Evolutionary conservation across 1,284 basidiomycete genomes (phyloP), one percentile per base, ranked within the genome.

Genomic region (Ceratobasidium sp.): DNA sequence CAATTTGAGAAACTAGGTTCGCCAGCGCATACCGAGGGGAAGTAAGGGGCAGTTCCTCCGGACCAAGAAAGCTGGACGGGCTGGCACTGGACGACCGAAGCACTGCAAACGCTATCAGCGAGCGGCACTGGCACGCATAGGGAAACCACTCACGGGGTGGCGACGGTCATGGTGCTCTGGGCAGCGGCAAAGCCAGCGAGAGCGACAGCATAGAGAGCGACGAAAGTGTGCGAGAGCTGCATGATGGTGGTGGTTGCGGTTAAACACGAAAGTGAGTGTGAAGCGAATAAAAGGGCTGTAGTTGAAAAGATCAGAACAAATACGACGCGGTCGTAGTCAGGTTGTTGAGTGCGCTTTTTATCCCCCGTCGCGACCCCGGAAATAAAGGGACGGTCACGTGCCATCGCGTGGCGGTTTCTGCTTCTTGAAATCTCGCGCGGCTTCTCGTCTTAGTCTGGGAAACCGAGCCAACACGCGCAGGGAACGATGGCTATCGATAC

Each of bases 41-140:
- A 75, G 57, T 73, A 73, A 9, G 74, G 74, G 9, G 32, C 72
- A 2, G 26, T 52, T 59, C 74, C 74, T 36, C 74, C 74, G 21
- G 65, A 21, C 74, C 74, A 75, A 18, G 71, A 72, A 23, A 72
- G 71, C 28, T n/a, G 10, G 4, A 26, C 71, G 16, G 71, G 71
- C 50, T 72, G 62, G 48, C 62, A 65, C 34, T 65, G 62, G 8
- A 65, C 62, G 23, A 65, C 32, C 12, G 62, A 65, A n/a, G 62
- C 46, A 53, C 71, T 72, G 28, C 3, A 64, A 26, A 55, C 9
- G 4, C 8, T 9, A 18, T 57, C 3, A 43, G 46, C 16, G n/a
- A 45, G 16, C 16, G 4, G 16, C 26, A 2, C 21, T 12, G 30
- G 26, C n/a, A 32, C 1, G 36, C 28, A 21, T 12, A 16, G 14